Conservation (phyloP, 106 monocot species). For the Acorus gramineus region DNA sequence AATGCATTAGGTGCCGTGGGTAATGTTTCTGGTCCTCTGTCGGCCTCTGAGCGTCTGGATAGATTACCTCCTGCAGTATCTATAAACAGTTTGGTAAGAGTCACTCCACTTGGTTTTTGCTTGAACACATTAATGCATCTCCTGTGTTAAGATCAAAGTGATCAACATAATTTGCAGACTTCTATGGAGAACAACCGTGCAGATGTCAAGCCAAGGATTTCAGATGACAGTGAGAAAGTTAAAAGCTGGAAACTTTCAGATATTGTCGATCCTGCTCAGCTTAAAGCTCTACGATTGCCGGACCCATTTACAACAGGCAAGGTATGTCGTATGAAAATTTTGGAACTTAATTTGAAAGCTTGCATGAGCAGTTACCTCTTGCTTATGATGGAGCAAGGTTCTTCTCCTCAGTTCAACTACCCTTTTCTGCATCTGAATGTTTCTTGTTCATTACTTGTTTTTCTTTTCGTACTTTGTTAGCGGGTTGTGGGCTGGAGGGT, state of each 20-base stretch:
- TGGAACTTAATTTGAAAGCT: no score
- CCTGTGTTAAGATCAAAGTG: no score
- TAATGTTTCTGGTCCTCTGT: slow-evolving; percentile 48
- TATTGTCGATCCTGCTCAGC: slow-evolving; percentile 61
- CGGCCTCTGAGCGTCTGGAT: slow-evolving; percentile 46
- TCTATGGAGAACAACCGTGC: slow-evolving; percentile 44
- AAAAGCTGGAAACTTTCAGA: slow-evolving; percentile 93
- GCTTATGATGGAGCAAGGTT: no score
- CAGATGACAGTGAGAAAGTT: slow-evolving; percentile 74
- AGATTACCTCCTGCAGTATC: slow-evolving; percentile 34
- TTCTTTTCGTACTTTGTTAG: no score
- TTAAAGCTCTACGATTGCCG: slow-evolving; percentile 72
- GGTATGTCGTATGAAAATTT: slow-evolving; percentile 20
- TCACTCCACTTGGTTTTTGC: no score
- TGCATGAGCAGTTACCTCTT: no score
- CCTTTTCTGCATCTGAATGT: no score
- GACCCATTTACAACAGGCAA: slow-evolving; percentile 57
- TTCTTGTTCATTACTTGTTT: no score
- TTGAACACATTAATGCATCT: no score
- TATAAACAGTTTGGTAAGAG: slow-evolving; percentile 39
- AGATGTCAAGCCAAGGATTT: slow-evolving; percentile 78
- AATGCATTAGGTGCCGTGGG: slow-evolving; percentile 34
- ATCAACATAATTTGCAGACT: slow-evolving; percentile 33
- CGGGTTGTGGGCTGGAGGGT: no score
- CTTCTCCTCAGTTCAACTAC: no score